Evolutionary conservation across 805 yeast species (phyloP).

Genomic region (Metschnikowia continentalis): DNA sequence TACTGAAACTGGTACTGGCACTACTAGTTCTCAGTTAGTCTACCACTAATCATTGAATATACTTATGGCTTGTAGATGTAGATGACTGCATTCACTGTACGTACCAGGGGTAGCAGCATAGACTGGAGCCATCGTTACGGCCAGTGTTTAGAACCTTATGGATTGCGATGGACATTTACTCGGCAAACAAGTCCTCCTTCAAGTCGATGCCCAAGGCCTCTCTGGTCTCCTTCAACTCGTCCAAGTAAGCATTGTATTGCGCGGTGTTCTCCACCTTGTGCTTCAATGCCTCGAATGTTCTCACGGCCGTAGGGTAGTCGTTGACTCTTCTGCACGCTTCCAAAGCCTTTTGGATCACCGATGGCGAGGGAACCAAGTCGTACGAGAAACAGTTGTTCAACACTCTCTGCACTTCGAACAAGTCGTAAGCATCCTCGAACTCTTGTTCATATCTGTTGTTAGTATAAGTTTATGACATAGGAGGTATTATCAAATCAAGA

Average conservation of each 20-base stretch:
- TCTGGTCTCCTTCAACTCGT: slow-evolving; percentile 87
- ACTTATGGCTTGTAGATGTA: too few species aligned
- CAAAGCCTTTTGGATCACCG: slow-evolving; percentile 90
- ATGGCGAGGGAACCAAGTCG: slow-evolving; percentile 97
- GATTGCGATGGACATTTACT: slow-evolving; percentile 3
- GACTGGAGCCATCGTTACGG: too few species aligned
- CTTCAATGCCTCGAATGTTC: slow-evolving; percentile 96
- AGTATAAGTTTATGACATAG: slow-evolving; percentile 15
- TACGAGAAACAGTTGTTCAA: slow-evolving; percentile 97
- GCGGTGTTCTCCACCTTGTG: slow-evolving; percentile 92
- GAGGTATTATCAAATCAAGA: too few species aligned
- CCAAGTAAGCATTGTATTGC: slow-evolving; percentile 94
- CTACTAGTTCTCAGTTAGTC: too few species aligned
- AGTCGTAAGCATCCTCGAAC: slow-evolving; percentile 69
- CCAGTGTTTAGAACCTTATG: background rate
- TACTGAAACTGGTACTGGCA: too few species aligned
- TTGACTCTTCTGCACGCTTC: slow-evolving; percentile 98
- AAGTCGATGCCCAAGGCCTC: slow-evolving; percentile 89
- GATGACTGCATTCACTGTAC: too few species aligned
- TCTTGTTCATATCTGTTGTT: slow-evolving; percentile 81
- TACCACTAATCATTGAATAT: too few species aligned
- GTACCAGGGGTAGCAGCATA: too few species aligned
- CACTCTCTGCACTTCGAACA: slow-evolving; percentile 66
- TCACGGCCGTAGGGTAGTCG: slow-evolving; percentile 97
- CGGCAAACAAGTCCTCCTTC: slow-evolving; percentile 75